Base-by-base conservation (phyloP, 2,329 filamentous ascomycete genomes). In the Penicillium sp. region DNA sequence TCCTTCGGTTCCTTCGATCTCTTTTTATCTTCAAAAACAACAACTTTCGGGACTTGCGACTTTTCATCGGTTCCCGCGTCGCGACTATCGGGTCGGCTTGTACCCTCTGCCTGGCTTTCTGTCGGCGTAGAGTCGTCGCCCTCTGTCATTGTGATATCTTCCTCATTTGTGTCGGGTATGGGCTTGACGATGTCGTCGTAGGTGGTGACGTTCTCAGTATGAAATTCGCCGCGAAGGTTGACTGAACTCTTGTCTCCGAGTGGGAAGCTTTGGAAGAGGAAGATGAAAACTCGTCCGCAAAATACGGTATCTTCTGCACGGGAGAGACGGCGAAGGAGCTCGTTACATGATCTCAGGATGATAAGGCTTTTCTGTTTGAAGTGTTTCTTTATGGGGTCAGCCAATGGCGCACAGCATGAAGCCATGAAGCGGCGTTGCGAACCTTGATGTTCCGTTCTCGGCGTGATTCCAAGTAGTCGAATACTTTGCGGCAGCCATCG, bases 181-280 rank as follows among this genome's bases (percentile, higher is more conserved):
- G 42, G 61, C 11, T 75, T 62, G 1, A 73, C 61, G 6, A 77
- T 73, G 30, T 85, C 80, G 64, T 96, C 90, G 65, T 85, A 99
- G 0, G 83, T 85, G 1, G 95, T 99, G 49, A 92, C 83, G 76
- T 99, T 99, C 65, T 97, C 94, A 24, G 89, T 84, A 66, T 99
- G 94, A 62, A 94, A 99, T 74, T 97, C 92, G 61, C 94, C 94
- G 46, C 94, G 84, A 35, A 97, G 79, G 66, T 99, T 99, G 44
- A 99, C 94, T 0, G 94, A 96, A 69, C 94, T 97, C 69, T 92
- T 94, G 72, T 99, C 95, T 28, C 92, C 92, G 0, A 99, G 79
- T 1, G 94, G 94, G 65, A 99, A 97, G 70, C 91, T 95, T 70
- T 99, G 94, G 72, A 97, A 99, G 68, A 99, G 84, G 72, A 96